phyloP scores from a whole-genome alignment of 78 protist species.

The Protostelium mycophagum region DNA sequence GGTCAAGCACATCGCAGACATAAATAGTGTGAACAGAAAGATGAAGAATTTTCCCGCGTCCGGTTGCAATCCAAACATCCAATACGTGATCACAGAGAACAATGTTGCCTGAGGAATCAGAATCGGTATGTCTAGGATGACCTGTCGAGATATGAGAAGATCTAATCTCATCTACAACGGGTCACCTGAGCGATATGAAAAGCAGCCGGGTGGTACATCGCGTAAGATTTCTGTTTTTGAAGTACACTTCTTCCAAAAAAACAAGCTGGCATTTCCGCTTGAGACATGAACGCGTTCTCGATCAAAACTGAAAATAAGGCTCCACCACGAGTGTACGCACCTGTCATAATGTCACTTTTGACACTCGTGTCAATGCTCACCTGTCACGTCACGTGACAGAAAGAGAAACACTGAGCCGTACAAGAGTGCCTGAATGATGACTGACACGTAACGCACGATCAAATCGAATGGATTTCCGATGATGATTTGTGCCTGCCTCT shows the following conservation, averaged over 20 bases:
- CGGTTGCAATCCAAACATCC: conserved; percentile 39
- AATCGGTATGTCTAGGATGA: conserved; percentile 36
- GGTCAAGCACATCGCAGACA: conserved; percentile 20
- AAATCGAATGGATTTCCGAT: conserved; percentile 32
- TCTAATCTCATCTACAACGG: not conserved
- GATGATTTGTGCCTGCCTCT: conserved; percentile 29
- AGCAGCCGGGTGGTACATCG: conserved; percentile 46
- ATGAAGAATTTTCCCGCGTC: conserved; percentile 42
- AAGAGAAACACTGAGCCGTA: conserved; percentile 37
- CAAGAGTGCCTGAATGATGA: conserved; percentile 16
- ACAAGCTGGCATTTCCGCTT: conserved; percentile 23
- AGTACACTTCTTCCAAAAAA: conserved; percentile 34
- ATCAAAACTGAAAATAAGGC: conserved; percentile 22
- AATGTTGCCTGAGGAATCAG: conserved; percentile 22
- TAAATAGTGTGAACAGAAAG: conserved; percentile 26
- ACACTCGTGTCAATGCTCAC: conserved; percentile 28
- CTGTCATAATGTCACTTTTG: not conserved
- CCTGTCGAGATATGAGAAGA: conserved; percentile 47
- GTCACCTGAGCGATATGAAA: conserved; percentile 23
- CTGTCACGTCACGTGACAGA: not conserved
- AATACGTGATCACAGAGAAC: conserved; percentile 30
- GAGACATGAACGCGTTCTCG: conserved; percentile 25
- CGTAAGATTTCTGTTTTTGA: conserved; percentile 38
- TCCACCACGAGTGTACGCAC: conserved; percentile 27
- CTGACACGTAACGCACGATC: conserved; percentile 21